These are phyloP conservation scores for Comarum palustre DNA, from an alignment of 306 rosid species.

Conservation along the genomic window DNA sequence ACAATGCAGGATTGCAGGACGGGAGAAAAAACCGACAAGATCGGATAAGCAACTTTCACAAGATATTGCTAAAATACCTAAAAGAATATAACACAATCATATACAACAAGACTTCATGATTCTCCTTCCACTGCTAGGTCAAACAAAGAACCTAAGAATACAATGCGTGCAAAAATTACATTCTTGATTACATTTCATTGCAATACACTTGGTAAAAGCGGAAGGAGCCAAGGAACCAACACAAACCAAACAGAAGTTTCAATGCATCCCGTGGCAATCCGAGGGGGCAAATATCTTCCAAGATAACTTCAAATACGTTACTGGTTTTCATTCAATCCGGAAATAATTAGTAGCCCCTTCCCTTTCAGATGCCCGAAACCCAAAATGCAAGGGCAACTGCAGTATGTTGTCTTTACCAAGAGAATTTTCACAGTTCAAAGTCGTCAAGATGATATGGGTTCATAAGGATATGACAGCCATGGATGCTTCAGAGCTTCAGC, in stretches of 20 bases:
- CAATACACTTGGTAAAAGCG: constrained; percentile 41
- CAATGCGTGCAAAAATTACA: constrained; percentile 54
- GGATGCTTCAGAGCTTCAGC: constrained; percentile 91
- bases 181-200: constrained; percentile 45
- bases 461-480: constrained; percentile 94
- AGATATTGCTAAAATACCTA: constrained; percentile 63
- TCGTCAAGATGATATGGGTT: constrained; percentile 84
- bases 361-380: constrained; percentile 28
- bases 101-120: constrained; percentile 56
- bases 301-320: constrained; percentile 39
- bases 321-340: constrained; percentile 18
- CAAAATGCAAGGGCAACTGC: constrained; percentile 31
- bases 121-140: constrained; percentile 45
- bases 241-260: constrained; percentile 50
- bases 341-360: constrained; percentile 38
- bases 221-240: too few relatives aligned
- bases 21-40: constrained; percentile 6
- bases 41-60: constrained; percentile 32
- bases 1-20: neutral
- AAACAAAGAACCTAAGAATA: constrained; percentile 49
- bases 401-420: constrained; percentile 15
- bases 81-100: constrained; percentile 71
- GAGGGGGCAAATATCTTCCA: constrained; percentile 45
- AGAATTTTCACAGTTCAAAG: constrained; percentile 9
- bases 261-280: constrained; percentile 39